Conservation (phyloP, 345 rosid genomes). For the Syzygium jambos region DNA sequence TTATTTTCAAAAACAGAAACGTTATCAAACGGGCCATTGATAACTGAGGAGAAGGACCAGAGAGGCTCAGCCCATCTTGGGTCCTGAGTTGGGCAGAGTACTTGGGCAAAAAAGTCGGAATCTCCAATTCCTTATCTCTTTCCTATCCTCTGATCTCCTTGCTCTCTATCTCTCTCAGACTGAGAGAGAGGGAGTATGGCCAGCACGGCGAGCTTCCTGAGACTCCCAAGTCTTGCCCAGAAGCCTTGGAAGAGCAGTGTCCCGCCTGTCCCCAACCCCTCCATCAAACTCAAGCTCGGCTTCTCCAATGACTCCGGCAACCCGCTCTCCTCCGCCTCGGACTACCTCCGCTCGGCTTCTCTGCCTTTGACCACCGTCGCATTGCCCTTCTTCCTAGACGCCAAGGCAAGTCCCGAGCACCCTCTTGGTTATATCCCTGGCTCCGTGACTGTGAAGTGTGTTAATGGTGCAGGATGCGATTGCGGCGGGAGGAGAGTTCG, state of each 20-base stretch:
- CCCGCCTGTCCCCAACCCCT: not conserved
- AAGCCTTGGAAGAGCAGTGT: conserved; percentile 2
- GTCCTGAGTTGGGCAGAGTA: not conserved
- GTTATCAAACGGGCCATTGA: too few relatives aligned
- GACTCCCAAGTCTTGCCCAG: conserved; percentile 23
- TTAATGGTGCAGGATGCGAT: conserved; percentile 49
- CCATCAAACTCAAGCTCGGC: conserved; percentile 1
- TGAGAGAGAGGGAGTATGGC: conserved; percentile 37
- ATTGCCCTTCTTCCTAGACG: conserved; percentile 54
- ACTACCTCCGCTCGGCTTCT: conserved; percentile 30
- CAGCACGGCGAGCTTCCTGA: conserved; percentile 54
- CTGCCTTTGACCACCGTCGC: conserved; percentile 48
- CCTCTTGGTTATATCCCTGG: not conserved
- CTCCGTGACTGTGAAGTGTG: not conserved
- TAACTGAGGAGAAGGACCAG: not conserved
- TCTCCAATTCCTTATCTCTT: not conserved
- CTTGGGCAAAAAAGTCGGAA: not conserved
- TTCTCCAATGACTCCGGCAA: not conserved
- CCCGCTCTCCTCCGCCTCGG: conserved; percentile 13
- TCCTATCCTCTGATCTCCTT: not conserved
- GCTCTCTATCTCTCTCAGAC: not conserved
- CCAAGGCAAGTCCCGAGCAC: conserved; percentile 32
- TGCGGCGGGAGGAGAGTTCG: conserved; percentile 72
- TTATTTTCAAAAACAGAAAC: too few relatives aligned
- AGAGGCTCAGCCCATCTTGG: not conserved